phyloP scores from a whole-genome alignment of 2,329 filamentous ascomycete genomes.

The Sclerotinia trifoliorum region DNA sequence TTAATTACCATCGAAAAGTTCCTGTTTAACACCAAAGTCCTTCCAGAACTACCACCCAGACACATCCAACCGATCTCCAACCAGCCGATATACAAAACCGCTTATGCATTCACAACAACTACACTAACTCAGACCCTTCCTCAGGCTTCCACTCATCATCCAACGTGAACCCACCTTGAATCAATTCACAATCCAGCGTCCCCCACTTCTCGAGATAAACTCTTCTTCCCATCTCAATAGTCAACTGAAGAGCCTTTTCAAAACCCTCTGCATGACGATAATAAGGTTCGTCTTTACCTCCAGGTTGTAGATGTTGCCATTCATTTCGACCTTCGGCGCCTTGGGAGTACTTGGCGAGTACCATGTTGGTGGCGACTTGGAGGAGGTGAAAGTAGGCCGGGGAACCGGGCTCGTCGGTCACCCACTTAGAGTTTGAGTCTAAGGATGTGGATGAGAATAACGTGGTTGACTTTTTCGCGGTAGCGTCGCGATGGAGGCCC shows the following conservation, averaged over 20 bases:
- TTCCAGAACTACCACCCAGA: background rate
- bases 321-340: conserved; percentile 45
- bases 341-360: conserved; percentile 8
- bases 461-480: background rate
- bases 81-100: background rate
- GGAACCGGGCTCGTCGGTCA: conserved; percentile 35
- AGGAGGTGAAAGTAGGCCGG: conserved; percentile 36
- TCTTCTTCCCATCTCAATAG: conserved; percentile 47
- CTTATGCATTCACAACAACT: background rate
- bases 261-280: conserved; percentile 51
- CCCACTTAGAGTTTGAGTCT: conserved; percentile 21
- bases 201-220: conserved; percentile 49
- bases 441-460: background rate
- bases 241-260: conserved; percentile 46
- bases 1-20: background rate
- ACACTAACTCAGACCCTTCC: background rate
- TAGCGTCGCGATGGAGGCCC: background rate
- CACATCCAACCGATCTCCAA: background rate
- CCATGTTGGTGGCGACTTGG: conserved; percentile 37
- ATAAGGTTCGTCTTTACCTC: conserved; percentile 54
- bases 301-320: conserved; percentile 53
- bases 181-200: conserved; percentile 45
- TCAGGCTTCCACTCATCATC: conserved; percentile 47
- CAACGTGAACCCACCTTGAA: conserved; percentile 41
- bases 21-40: background rate